These are phyloP conservation scores for Cytospora piceicola DNA, from an alignment of 2,329 filamentous ascomycete species.

Conservation along the genomic window DNA sequence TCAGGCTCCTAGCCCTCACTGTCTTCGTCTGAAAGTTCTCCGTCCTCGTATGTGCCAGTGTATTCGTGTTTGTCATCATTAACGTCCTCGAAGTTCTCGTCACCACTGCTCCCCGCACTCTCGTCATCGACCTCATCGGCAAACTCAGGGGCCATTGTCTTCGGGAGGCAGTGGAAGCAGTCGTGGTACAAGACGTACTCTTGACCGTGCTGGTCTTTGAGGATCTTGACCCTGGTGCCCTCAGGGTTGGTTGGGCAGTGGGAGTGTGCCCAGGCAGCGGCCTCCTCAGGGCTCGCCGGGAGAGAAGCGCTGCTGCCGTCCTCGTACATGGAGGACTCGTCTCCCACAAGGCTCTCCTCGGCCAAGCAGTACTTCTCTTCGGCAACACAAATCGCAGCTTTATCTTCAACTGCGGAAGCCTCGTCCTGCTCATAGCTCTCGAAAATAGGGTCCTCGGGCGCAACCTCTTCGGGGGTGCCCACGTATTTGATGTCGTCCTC, in stretches of 20 bases:
- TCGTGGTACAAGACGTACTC: conserved; percentile 13
- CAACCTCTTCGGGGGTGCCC: background rate
- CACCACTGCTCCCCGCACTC: background rate
- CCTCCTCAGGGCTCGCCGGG: background rate
- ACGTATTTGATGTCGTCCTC: background rate
- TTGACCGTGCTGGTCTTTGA: background rate
- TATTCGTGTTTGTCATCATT: background rate
- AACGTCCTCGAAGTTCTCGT: background rate
- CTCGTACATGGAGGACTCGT: background rate
- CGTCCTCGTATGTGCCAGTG: background rate
- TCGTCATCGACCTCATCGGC: background rate
- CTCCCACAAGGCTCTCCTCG: background rate
- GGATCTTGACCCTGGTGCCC: background rate
- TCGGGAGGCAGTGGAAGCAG: conserved; percentile 17
- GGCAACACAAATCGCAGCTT: background rate
- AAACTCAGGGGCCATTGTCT: background rate
- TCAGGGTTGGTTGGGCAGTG: conserved; percentile 1
- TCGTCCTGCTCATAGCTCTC: background rate
- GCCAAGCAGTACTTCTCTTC: background rate
- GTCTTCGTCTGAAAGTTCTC: background rate
- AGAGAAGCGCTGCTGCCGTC: accelerated
- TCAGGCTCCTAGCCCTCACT: background rate
- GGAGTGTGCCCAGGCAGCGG: conserved; percentile 7
- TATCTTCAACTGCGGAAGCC: background rate
- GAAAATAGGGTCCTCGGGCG: background rate